Percentiles rank a stretch among this genome's conserved stretches.
Evolutionary conservation across 768 basidiomycete species (phyloP).

Genomic region (Trametes gibbosa): DNA sequence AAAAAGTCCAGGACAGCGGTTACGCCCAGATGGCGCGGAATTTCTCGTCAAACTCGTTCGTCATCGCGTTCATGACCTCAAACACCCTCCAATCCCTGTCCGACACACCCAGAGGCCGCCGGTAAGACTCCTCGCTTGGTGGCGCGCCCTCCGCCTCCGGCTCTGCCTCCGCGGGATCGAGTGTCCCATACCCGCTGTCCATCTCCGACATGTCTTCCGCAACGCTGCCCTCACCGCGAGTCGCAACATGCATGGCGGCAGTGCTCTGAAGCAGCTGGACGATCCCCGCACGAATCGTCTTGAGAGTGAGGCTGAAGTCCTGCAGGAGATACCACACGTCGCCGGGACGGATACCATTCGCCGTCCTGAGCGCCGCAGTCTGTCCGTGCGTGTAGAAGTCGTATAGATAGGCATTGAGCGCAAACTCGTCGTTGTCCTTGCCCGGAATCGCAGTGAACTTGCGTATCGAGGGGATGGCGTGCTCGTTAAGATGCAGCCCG

Average conservation of each 20-base stretch:
- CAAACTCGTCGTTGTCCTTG: constrained; percentile 26
- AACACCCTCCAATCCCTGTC: constrained; percentile 57
- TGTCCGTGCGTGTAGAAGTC: constrained; percentile 74
- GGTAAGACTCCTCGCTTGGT: constrained; percentile 19
- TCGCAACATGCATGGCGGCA: constrained; percentile 7
- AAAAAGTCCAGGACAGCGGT: background rate
- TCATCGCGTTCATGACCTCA: constrained; percentile 42
- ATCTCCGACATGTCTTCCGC: constrained; percentile 24
- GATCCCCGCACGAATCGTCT: constrained; percentile 47
- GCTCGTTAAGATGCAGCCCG: constrained; percentile 55
- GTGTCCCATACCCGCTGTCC: constrained; percentile 34
- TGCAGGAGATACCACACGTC: constrained; percentile 66
- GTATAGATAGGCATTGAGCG: constrained; percentile 61
- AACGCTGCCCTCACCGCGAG: constrained; percentile 12
- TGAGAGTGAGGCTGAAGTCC: constrained; percentile 53
- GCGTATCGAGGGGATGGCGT: constrained; percentile 58
- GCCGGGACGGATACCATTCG: constrained; percentile 58
- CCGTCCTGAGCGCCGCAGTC: constrained; percentile 40
- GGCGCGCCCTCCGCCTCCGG: constrained; percentile 27
- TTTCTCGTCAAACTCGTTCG: constrained; percentile 53
- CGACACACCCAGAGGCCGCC: constrained; percentile 38
- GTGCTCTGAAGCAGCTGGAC: constrained; percentile 42
- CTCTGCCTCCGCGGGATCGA: constrained; percentile 30
- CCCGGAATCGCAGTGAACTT: constrained; percentile 28
- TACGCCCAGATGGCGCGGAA: constrained; percentile 65